Evolutionary conservation across 2,329 filamentous ascomycete genomes (phyloP), one percentile per base, ranked within the genome.

Genomic region (Chalaropsis ovoidea): DNA sequence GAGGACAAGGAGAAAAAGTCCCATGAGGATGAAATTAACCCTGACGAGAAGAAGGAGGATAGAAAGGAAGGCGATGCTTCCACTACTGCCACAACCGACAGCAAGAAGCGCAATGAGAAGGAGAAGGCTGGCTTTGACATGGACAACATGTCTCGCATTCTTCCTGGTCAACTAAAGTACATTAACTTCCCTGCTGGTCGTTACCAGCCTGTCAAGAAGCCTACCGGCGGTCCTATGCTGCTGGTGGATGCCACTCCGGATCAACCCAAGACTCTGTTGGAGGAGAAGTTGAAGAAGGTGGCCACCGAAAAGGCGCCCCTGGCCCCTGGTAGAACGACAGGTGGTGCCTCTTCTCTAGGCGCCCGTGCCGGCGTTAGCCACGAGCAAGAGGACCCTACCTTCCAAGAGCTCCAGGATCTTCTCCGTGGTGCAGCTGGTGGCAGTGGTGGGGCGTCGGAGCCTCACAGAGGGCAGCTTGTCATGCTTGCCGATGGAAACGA

Each of bases 61-160:
- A 75, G 86, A 56, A 86, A 86, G 74, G 85, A 88, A 63, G 52
- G 52, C n/a, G 74, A 77, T 13, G 70, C 81, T 1, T 76, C 79
- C 49, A 22, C 62, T 19, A 49, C 49, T 13, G 71, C 81, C 1
- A 76, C 79, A 47, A 17, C 62, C 15, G 83, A 86, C 15, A 77
- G 80, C 45, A 96, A 93, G 83, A 96, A 95, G 82, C 95, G 94
- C 81, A 79, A 80, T 0, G 91, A 96, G 76, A 95, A 94, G 79
- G 94, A 99, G 79, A 97, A 96, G 83, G 83, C 95, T 67, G 94
- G 94, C 70, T 96, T 94, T 74, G 91, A 96, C 69, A 83, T 99
- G 68, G 89, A 94, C 73, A 99, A 99, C 80, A 95, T 99, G 90
- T 95, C 89, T 65, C 85, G 94, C 71, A 91, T 99, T 43, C 83